Evolutionary conservation across 2,329 filamentous ascomycete species (phyloP).

Genomic region (Chrysoporthe cubensis): DNA sequence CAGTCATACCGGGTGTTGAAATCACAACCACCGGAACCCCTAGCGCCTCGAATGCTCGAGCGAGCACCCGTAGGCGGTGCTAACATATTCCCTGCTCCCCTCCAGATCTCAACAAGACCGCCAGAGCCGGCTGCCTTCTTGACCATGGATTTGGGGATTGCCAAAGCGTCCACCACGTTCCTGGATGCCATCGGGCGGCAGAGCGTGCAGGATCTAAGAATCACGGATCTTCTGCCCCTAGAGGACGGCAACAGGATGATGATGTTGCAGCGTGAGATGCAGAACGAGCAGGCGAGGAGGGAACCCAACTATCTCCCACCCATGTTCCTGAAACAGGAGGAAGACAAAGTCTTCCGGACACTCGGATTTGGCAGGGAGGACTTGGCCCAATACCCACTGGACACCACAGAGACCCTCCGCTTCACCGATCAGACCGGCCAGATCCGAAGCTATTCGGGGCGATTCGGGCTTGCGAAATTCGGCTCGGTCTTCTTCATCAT

Average conservation of each 20-base stretch:
- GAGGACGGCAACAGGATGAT: constrained; percentile 57
- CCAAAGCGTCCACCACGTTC: constrained; percentile 60
- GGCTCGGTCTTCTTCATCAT: constrained; percentile 67
- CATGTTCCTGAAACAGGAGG: constrained; percentile 59
- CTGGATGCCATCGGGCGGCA: constrained; percentile 56
- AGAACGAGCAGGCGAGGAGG: constrained; percentile 60
- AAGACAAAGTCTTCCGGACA: constrained; percentile 58
- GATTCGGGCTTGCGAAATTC: constrained; percentile 61
- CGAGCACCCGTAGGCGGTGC: constrained; percentile 53
- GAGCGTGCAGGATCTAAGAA: constrained; percentile 51
- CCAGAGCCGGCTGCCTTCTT: constrained; percentile 62
- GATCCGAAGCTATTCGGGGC: constrained; percentile 52
- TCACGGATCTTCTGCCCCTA: constrained; percentile 58
- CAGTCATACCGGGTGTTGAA: constrained; percentile 59
- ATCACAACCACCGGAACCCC: constrained; percentile 54
- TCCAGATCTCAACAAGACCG: constrained; percentile 45
- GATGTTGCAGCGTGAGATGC: constrained; percentile 55
- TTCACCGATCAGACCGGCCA: constrained; percentile 59
- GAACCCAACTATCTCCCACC: constrained; percentile 68
- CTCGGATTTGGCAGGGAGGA: constrained; percentile 60
- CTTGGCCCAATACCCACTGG: constrained; percentile 54
- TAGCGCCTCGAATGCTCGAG: constrained; percentile 54
- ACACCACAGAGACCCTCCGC: constrained; percentile 58
- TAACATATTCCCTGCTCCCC: constrained; percentile 51
- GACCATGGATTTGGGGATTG: constrained; percentile 61